phyloP scores from a whole-genome alignment of 2,329 filamentous ascomycete species.

The Fusarium clavum region DNA sequence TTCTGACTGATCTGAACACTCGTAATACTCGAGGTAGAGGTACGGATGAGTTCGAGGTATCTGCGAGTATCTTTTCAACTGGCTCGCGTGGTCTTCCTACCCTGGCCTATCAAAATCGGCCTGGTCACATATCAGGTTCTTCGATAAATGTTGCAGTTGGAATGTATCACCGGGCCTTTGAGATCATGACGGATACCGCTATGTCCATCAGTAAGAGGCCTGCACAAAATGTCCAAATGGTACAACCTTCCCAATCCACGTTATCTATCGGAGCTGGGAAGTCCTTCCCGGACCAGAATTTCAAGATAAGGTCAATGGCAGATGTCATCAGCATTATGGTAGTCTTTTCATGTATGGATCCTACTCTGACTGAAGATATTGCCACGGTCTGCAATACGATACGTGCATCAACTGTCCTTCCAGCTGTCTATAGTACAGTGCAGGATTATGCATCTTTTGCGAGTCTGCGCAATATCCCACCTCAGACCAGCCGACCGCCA shows the following conservation, averaged over 20 bases:
- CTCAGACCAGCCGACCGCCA: accelerated
- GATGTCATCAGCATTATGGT: neutral
- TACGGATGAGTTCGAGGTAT: neutral
- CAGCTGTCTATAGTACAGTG: accelerated
- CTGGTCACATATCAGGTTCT: neutral
- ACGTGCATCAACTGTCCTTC: neutral
- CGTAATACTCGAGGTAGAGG: neutral
- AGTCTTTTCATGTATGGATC: neutral
- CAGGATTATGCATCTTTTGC: neutral
- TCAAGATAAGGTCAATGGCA: neutral
- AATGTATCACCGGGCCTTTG: neutral
- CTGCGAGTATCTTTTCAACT: neutral
- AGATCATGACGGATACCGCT: neutral
- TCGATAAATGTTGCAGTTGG: neutral
- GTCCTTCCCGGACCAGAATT: neutral
- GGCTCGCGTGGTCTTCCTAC: neutral
- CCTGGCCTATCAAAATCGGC: neutral
- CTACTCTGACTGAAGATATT: neutral
- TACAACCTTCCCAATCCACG: accelerated
- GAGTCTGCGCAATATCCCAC: accelerated
- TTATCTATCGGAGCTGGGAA: neutral
- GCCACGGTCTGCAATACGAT: neutral
- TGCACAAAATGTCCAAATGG: accelerated
- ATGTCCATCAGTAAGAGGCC: accelerated
- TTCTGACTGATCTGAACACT: neutral